Percentiles rank a stretch among this genome's conserved stretches.
Evolutionary conservation across 768 basidiomycete species (phyloP).

Genomic region (Amanita fuliginea): DNA sequence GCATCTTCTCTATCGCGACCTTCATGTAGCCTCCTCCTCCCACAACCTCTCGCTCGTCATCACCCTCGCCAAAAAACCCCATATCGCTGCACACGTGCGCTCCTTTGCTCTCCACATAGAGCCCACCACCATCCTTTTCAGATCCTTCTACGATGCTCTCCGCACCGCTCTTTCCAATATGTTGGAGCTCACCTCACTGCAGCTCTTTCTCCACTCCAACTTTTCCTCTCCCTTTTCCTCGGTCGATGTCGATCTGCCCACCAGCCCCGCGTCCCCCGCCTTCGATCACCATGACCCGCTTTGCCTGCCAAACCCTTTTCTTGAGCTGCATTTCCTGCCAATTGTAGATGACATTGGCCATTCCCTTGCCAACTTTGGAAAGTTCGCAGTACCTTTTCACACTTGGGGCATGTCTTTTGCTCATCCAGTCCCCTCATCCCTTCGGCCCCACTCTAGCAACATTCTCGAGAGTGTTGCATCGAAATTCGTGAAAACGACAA

Average conservation of each 20-base stretch:
- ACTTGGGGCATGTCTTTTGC: slow-evolving; percentile 52
- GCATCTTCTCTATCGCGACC: slow-evolving; percentile 50
- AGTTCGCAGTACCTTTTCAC: slow-evolving; percentile 51
- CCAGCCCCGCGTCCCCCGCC: slow-evolving; percentile 50
- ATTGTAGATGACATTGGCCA: slow-evolving; percentile 20
- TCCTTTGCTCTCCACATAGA: slow-evolving; percentile 45
- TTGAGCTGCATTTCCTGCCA: slow-evolving; percentile 44
- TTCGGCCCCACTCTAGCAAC: slow-evolving; percentile 53
- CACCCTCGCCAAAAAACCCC: slow-evolving; percentile 47
- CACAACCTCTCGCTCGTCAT: slow-evolving; percentile 37
- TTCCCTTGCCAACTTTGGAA: slow-evolving; percentile 35
- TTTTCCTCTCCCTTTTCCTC: slow-evolving; percentile 44
- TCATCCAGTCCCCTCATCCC: slow-evolving; percentile 44
- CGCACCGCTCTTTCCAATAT: slow-evolving; percentile 46
- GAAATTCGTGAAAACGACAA: slow-evolving; percentile 37
- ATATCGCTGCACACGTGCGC: slow-evolving; percentile 51
- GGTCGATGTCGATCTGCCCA: slow-evolving; percentile 27
- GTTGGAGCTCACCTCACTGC: slow-evolving; percentile 47
- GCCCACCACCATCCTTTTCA: slow-evolving; percentile 27
- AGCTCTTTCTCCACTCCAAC: slow-evolving; percentile 39
- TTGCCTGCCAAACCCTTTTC: slow-evolving; percentile 41
- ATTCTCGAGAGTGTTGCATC: slow-evolving; percentile 46
- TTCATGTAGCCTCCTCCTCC: slow-evolving; percentile 33
- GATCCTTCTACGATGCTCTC: slow-evolving; percentile 37
- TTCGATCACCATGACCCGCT: slow-evolving; percentile 45